phyloP scores from a whole-genome alignment of 768 basidiomycete species.

The Russula lepida region DNA sequence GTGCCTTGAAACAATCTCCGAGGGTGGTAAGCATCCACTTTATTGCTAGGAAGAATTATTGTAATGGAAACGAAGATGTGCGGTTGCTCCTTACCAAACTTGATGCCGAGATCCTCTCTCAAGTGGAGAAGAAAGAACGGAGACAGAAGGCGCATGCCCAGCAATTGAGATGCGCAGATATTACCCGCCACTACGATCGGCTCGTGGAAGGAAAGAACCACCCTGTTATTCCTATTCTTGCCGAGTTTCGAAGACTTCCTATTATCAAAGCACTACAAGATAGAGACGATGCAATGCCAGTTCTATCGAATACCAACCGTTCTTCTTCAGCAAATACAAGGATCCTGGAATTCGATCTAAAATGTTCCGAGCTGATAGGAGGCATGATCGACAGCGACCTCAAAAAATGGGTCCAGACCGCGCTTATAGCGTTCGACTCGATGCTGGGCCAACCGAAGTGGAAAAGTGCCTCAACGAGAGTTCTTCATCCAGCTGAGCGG shows the following conservation, averaged over 20 bases:
- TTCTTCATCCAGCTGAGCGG: slow-evolving; percentile 49
- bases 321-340: not conserved
- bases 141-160: slow-evolving; percentile 26
- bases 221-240: slow-evolving; percentile 36
- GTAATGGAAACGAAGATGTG: slow-evolving; percentile 27
- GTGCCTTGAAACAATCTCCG: slow-evolving; percentile 7
- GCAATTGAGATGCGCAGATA: slow-evolving; percentile 26
- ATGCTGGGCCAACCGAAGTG: slow-evolving; percentile 45
- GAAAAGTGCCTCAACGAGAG: slow-evolving; percentile 39
- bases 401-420: slow-evolving; percentile 39
- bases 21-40: not conserved
- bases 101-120: slow-evolving; percentile 26
- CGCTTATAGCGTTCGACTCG: slow-evolving; percentile 36
- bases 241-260: slow-evolving; percentile 43
- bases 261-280: slow-evolving; percentile 33
- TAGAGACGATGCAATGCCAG: slow-evolving; percentile 16
- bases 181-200: slow-evolving; percentile 38
- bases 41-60: not conserved
- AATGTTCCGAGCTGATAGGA: slow-evolving; percentile 25
- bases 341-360: slow-evolving; percentile 20
- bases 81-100: slow-evolving; percentile 20
- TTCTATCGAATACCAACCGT: not conserved
- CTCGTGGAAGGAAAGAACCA: slow-evolving; percentile 32
- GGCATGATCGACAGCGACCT: slow-evolving; percentile 39
- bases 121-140: slow-evolving; percentile 25